Base-by-base conservation (phyloP, 805 yeast genomes). In the Kuraishia hungarica region DNA sequence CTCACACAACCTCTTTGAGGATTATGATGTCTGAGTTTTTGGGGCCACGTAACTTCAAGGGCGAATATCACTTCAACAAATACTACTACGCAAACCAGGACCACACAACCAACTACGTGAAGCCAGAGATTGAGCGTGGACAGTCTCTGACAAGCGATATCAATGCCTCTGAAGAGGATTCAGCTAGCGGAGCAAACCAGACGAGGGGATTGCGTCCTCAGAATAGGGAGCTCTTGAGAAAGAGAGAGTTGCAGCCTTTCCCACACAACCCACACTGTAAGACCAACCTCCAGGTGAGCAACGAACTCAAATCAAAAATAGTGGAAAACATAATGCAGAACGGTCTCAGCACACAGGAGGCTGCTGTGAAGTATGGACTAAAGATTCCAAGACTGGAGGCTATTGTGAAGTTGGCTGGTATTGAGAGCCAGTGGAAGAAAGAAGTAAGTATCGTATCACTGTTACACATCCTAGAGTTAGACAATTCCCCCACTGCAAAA, bases 321-420 rank as follows among this genome's bases (percentile, higher is more conserved):
- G 77, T 81, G 56, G 72, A 76, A 51, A 90, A 83, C 53, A 73
- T 81, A 54, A 72, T 67, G 19, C 75, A 73, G 48, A 79, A 81
- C 29, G 80, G 82, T 50, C 63, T 78, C 52, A 77, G 86, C 49
- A 71, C 84, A 22, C 93, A 88, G 67, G 86, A 83, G 60, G 83
- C 89, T 51, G 92, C 97, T 11, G 81, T 85, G 59, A 81, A 81
- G 64, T 85, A 83, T 64, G 93, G 96, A 2, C 74, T 93, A 60
- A 87, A 89, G 65, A 81, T 91, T 58, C 88, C 91, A 54, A 82
- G 98, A 68, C 77, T 94, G 21, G 97, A 92, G 66, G 98, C 97
- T n/a, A 77, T 93, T 56, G 72, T 88, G 24, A 83, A 80, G 67
- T 78, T 93, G 59, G 75, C 80, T 58, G 74, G 74, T 29, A 77